Base-by-base conservation (phyloP, 129 eudicot genomes). In the Escallonia herrerae region DNA sequence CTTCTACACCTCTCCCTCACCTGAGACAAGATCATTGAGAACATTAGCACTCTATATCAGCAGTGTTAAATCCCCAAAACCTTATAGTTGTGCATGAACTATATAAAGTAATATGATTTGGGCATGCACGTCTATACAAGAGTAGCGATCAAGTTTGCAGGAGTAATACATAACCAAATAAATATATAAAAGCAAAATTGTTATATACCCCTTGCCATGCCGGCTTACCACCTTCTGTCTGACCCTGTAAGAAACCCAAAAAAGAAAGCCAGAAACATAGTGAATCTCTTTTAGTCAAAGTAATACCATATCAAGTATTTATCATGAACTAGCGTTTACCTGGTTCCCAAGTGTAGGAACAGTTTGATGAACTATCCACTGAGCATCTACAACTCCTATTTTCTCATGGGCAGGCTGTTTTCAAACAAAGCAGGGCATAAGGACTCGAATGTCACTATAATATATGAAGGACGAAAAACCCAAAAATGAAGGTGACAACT, bases 341-440 rank as follows among this genome's bases (percentile, higher is more conserved):
- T 93, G 98, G 73, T 83, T 93, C 55, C 95, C 98, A 15, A 88
- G 96, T 64, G 98, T 74, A 72, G 95, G 98, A 68, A 93, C 84
- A 0, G 89, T 76, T 72, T 86, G 91, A 79, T 93, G 96, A 65
- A 85, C 95, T 56, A 93, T 76, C 95, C 96, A 93, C 57, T 88
- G 96, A 58, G 96, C 69, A 72, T 93, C 98, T 51, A 93, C 96
- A 7, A 93, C 95, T 63, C 98, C 98, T 71, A 93, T 93, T 66
- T 88, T 93, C 65, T 88, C 87, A 58, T 93, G 96, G 43, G 95
- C 95, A 15, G 98, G 98, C 98, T 93, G 88, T 64, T 71, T 22
- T 54, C 55, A 46, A 43, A 44, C 13, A 43, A 56, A 44, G 14
- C 61, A 7, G 44, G 8, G 49, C 3, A 49, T 42, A 56, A 14